Base-by-base conservation (phyloP, 495 filamentous ascomycete genomes). In the Penicillium antarcticum region DNA sequence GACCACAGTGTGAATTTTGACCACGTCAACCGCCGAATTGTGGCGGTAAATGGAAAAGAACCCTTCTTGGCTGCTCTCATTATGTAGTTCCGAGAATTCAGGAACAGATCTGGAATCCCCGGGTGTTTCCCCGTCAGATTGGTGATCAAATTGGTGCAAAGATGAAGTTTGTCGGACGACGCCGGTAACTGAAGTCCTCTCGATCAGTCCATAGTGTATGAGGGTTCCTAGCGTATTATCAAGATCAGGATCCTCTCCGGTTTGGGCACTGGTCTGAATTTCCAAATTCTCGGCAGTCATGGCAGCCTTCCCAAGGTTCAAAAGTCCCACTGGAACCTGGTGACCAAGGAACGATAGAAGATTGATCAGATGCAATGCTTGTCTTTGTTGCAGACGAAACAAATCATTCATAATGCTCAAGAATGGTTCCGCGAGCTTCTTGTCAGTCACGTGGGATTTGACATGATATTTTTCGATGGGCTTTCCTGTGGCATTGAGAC, bases 1-100 rank as follows among this genome's bases (percentile, higher is more conserved):
- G 5, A 91, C 86, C 1, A 92, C 87, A 29, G 80, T 85, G 62
- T 91, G 88, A 36, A 92, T 76, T 29, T 86, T 83, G 29, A 92
- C 75, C 31, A 91, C 77, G 45, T 91, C 88, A 17, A 89, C 78
- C 1, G 55, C 52, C 9, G 57, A 62, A 33, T 77, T 74, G 18
- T 79, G 80, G 1, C 72, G 66, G 37, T 77, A 77, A 0, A 71
- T 51, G 0, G 67, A 62, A 26, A 72, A 72, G 18, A 68, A 70
- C 0, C 61, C 69, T 26, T 69, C 71, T 14, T 83, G 66, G 43
- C 75, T 81, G 55, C 77, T 86, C 35, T 75, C 68, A 0, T 69
- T 71, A 17, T 65, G 52, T 2, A 72, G 73, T 21, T 71, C 63
- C 0, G 70, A 67, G 26, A 70, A 29, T 8, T 70, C 68, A 0